These are phyloP conservation scores for Penicillium oxalicum DNA, from an alignment of 2,329 filamentous ascomycete species.

Conservation along the genomic window DNA sequence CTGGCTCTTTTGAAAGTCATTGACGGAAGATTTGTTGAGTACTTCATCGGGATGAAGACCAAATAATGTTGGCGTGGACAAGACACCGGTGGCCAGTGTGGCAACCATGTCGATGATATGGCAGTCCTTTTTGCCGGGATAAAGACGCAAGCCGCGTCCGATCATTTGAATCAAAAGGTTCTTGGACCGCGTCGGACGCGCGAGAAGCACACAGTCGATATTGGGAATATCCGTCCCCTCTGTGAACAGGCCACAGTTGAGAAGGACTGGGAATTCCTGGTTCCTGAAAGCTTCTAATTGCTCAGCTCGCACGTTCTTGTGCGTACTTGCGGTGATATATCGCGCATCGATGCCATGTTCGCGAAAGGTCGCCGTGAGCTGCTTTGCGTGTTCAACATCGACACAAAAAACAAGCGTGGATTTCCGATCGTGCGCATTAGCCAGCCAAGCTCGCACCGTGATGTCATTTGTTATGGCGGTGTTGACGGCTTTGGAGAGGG, in stretches of 20 bases:
- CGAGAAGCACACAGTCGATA: slow-evolving; percentile 86
- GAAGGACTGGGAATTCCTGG: slow-evolving; percentile 73
- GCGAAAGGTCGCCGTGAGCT: slow-evolving; percentile 70
- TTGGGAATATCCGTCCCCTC: slow-evolving; percentile 98
- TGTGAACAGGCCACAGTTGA: slow-evolving; percentile 95
- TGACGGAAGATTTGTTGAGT: slow-evolving; percentile 59
- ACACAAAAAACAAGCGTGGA: slow-evolving; percentile 95
- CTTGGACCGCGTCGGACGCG: slow-evolving; percentile 81
- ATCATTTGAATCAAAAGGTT: slow-evolving; percentile 98
- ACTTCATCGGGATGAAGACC: slow-evolving; percentile 80
- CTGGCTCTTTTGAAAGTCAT: slow-evolving; percentile 52
- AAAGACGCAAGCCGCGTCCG: slow-evolving; percentile 80
- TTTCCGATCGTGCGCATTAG: slow-evolving; percentile 64
- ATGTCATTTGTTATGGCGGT: slow-evolving; percentile 74
- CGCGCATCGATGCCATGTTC: slow-evolving; percentile 72
- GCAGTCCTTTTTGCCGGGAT: slow-evolving; percentile 76
- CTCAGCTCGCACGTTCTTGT: slow-evolving; percentile 59
- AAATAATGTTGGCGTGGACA: slow-evolving; percentile 87
- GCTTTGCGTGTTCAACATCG: slow-evolving; percentile 73
- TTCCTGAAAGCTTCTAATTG: slow-evolving; percentile 69
- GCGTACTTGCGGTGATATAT: slow-evolving; percentile 79
- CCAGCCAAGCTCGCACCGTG: slow-evolving; percentile 78
- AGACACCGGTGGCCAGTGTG: slow-evolving; percentile 72
- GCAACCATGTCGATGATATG: slow-evolving; percentile 97
- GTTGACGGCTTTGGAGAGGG: slow-evolving; percentile 80